Evolutionary conservation across 495 filamentous ascomycete genomes (phyloP).

Genomic region (Neurospora tetraspora): DNA sequence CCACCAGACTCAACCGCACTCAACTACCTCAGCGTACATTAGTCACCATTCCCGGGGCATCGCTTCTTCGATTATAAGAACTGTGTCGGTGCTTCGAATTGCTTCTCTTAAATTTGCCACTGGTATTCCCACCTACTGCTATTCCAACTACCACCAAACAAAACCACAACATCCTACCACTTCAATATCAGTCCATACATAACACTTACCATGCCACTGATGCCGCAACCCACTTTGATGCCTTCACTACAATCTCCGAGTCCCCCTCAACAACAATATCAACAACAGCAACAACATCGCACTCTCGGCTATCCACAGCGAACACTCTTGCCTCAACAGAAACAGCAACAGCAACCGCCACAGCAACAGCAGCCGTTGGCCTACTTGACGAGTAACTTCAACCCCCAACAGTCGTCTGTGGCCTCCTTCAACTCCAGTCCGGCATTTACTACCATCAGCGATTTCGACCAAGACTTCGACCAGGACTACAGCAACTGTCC

Average conservation of each 20-base stretch:
- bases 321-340: background rate
- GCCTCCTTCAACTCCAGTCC: background rate
- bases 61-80: background rate
- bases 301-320: background rate
- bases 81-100: background rate
- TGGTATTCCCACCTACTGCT: background rate
- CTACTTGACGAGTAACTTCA: background rate
- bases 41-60: background rate
- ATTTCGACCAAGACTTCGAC: conserved; percentile 15
- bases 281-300: background rate
- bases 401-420: background rate
- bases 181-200: background rate
- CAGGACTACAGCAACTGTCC: conserved; percentile 9
- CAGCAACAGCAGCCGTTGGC: background rate
- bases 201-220: background rate
- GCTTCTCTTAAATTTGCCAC: background rate
- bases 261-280: background rate
- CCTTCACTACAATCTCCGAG: background rate
- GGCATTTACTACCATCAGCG: conserved; percentile 1
- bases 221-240: background rate
- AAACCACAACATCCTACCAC: background rate
- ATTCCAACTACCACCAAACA: background rate
- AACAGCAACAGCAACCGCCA: background rate
- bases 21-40: background rate
- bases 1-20: background rate